Evolutionary conservation across 2,329 filamentous ascomycete genomes (phyloP), one percentile per base, ranked within the genome.

Genomic region (Aspergillus brasiliensis): DNA sequence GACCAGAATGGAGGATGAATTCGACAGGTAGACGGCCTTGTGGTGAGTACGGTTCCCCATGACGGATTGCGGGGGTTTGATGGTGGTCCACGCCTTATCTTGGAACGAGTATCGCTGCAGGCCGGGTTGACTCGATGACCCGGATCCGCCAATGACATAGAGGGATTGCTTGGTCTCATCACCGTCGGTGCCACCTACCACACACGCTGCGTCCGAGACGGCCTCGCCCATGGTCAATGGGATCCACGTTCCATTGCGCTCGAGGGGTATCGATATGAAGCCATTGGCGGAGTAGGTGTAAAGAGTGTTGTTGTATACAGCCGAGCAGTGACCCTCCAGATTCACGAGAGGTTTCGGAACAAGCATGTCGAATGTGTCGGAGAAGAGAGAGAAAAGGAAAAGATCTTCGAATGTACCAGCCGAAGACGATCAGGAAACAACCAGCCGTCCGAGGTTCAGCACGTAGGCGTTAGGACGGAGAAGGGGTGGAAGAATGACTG

Each of bases 111-210:
- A 91, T 65, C 83, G 80, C 76, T 97, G 93, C 55, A 98, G 75
- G 10, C 94, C 94, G 8, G 85, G 78, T 71, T 95, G 96, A 51
- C 80, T 78, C 0, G 78, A 72, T 15, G 82, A 80, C 59, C 80
- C 78, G n/a, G 82, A 84, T 56, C 94, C 94, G 67, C 94, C 94
- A 38, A 98, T 86, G 49, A 97, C 83, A 72, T 89, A 97, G 28
- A 97, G 82, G 25, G 84, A 89, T 4, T 88, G 82, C 54, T 84
- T 78, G 42, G 81, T 78, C 17, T 82, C 72, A 63, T 90, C 82
- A 19, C 82, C 83, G 21, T 78, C 75, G 8, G 88, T 83, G 23
- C 83, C 84, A 38, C 87, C 88, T 57, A 87, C 88, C 21, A 96
- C 89, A 76, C 94, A 98, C 6, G 86, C 86, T 42, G 85, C 91